These are phyloP conservation scores for Agrocybe chaxingu DNA, from an alignment of 768 basidiomycete species.

Conservation along the genomic window DNA sequence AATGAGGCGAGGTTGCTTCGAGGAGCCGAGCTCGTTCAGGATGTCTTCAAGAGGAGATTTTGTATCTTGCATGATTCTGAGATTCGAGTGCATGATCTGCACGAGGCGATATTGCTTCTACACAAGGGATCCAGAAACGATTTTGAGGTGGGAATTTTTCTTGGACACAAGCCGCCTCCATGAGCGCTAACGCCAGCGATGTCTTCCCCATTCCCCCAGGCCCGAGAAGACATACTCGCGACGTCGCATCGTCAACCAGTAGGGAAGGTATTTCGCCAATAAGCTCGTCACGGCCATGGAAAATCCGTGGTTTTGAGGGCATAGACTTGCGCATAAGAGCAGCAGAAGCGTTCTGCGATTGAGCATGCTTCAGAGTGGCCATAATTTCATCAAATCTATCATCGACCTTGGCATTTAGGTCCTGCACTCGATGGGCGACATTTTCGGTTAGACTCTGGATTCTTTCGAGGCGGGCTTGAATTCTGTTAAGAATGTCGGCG, in stretches of 20 bases:
- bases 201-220: too few species aligned
- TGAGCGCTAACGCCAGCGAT: too few species aligned
- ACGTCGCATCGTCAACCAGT: not conserved
- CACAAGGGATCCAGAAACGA: too few species aligned
- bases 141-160: too few species aligned
- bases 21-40: too few species aligned
- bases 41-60: too few species aligned
- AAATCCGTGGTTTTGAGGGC: conserved; percentile 1
- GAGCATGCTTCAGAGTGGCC: not conserved
- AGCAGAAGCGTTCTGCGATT: not conserved
- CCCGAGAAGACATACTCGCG: not conserved
- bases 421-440: not conserved
- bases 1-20: too few species aligned
- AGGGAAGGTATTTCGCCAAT: not conserved
- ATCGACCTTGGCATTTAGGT: not conserved
- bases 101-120: too few species aligned
- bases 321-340: too few species aligned
- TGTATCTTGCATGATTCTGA: too few species aligned
- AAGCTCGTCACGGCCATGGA: conserved; percentile 2
- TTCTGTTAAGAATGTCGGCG: not conserved
- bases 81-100: too few species aligned
- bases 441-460: not conserved
- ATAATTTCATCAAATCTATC: not conserved
- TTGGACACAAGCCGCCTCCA: too few species aligned
- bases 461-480: not conserved